Conservation (phyloP, 257 asterid species). For the Solanum acaule region DNA sequence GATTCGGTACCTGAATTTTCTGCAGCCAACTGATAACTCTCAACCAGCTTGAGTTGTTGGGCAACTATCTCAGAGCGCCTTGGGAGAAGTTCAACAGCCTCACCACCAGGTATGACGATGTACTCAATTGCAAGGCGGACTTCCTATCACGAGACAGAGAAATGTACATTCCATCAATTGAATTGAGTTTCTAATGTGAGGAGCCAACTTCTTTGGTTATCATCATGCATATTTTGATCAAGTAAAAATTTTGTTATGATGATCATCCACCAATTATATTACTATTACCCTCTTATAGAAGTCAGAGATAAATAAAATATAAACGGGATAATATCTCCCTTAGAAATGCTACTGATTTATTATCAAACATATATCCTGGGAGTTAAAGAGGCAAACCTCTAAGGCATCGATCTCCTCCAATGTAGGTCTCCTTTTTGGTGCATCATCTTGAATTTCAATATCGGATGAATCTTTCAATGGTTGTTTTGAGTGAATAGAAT, state of each 20-base stretch:
- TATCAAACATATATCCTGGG: background rate
- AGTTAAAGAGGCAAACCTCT: slow-evolving; percentile 42
- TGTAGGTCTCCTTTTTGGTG: slow-evolving; percentile 75
- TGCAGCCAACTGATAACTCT: slow-evolving; percentile 76
- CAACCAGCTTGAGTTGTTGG: slow-evolving; percentile 77
- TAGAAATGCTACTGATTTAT: background rate
- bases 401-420: slow-evolving; percentile 96
- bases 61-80: slow-evolving; percentile 92
- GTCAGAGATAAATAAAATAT: background rate
- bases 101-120: slow-evolving; percentile 94
- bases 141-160: slow-evolving; percentile 30
- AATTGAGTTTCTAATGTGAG: background rate
- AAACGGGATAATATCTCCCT: background rate
- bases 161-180: background rate
- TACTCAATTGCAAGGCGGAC: slow-evolving; percentile 96
- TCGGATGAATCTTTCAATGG: slow-evolving; percentile 30
- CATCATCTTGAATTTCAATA: slow-evolving; percentile 80
- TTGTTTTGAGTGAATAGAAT: slow-evolving; percentile 44
- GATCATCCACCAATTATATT: background rate
- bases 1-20: slow-evolving; percentile 84
- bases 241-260: background rate
- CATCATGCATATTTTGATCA: background rate
- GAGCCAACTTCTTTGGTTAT: background rate
- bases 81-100: slow-evolving; percentile 93
- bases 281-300: background rate